A percentile compares a stretch with the other conserved stretches of the same genome.
Evolutionary conservation across 306 rosid genomes (phyloP).

Genomic region (Glycine latifolia): DNA sequence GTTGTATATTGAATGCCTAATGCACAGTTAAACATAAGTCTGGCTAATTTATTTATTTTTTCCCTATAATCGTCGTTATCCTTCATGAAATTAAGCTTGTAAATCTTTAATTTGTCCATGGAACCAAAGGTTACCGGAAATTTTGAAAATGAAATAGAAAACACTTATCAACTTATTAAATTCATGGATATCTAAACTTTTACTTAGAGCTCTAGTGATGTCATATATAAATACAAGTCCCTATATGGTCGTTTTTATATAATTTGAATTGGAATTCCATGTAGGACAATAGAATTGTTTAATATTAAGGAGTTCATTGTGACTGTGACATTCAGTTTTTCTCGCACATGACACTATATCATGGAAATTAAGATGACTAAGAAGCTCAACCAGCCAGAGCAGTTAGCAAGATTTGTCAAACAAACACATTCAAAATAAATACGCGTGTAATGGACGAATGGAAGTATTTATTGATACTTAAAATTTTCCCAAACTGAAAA

Average conservation of each 20-base stretch:
- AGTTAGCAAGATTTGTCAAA: conserved; percentile 63
- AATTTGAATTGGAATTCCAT: conserved; percentile 55
- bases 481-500: neutral
- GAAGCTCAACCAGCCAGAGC: conserved; percentile 43
- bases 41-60: too few relatives aligned
- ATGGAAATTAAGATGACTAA: neutral
- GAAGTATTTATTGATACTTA: neutral
- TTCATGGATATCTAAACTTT: neutral
- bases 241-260: conserved; percentile 30
- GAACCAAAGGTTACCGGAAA: conserved; percentile 35
- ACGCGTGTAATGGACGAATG: neutral
- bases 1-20: too few relatives aligned
- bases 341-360: conserved; percentile 14
- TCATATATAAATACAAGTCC: conserved; percentile 9
- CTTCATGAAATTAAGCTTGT: too few relatives aligned
- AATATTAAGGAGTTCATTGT: conserved; percentile 30
- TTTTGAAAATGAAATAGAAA: conserved; percentile 1
- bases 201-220: conserved; percentile 37
- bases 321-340: conserved; percentile 25
- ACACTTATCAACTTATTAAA: neutral
- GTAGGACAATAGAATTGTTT: conserved; percentile 53
- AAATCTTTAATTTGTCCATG: neutral
- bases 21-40: too few relatives aligned
- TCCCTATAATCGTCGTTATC: too few relatives aligned
- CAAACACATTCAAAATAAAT: conserved; percentile 65